Base-by-base conservation (phyloP, 108 stramenopile genomes). In the Skeletonema grethae region DNA sequence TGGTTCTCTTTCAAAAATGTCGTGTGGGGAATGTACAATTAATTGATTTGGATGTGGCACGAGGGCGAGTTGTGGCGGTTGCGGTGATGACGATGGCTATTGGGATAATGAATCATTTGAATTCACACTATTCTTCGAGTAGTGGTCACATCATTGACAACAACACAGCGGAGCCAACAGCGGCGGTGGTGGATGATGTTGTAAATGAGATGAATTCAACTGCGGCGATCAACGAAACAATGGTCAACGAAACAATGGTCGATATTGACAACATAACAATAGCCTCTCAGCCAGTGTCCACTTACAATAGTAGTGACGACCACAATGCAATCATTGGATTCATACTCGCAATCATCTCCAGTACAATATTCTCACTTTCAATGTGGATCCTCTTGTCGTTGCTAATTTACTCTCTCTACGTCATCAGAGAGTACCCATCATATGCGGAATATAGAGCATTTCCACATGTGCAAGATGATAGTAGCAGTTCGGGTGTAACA, bases 361-460 rank as follows among this genome's bases (percentile, higher is more conserved):
- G 64, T 46, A 55, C 50, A 4, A 13, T 70, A 41, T 50, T 70
- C 48, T 77, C 76, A 61, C 64, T 70, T 8, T 61, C 64, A 32
- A 70, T 77, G 46, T 69, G 63, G 57, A n/a, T 77, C 3, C 29
- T 77, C 18, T 30, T 65, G 24, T 7, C 58, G 20, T 55, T 77
- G 59, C 34, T 60, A 31, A 4, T n/a, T 0, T 77, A 70, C 46
- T 71, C 69, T n/a, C 8, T 77, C 39, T 61, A 71, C 16, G 50
- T 70, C 36, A 70, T 77, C 32, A 45, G 29, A 7, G 45, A 35
- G 50, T 77, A 62, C 53, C 76, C 76, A 61, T 65, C 70, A 32
- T 77, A 70, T 46, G 57, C 67, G 20, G 63, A 66, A 53, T 30
- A 28, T 16, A 65, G 59, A 50, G 70, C 68, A 1, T 77, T 66